Evolutionary conservation across 2,329 filamentous ascomycete species (phyloP).

Genomic region (Pseudocercospora cruenta): DNA sequence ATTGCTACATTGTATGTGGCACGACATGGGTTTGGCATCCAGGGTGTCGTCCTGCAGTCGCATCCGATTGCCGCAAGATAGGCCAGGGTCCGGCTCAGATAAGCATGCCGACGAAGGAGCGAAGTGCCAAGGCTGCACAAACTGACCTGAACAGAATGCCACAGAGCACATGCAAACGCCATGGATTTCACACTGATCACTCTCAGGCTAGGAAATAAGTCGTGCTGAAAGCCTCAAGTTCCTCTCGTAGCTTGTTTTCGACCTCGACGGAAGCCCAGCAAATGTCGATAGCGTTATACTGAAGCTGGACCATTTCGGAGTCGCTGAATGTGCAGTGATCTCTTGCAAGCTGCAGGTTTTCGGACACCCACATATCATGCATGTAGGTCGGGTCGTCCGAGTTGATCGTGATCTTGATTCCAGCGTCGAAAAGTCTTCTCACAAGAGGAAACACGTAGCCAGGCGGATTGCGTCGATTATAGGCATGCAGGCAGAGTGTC

Average conservation of each 20-base stretch:
- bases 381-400: conserved; percentile 57
- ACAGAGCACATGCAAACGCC: too few relatives aligned
- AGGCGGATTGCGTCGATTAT: conserved; percentile 47
- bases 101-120: conserved; percentile 1
- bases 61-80: not conserved
- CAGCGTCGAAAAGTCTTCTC: conserved; percentile 47
- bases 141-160: too few relatives aligned
- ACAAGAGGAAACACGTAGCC: conserved; percentile 50
- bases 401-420: conserved; percentile 53
- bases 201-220: too few relatives aligned
- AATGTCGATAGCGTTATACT: conserved; percentile 50
- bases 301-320: conserved; percentile 48
- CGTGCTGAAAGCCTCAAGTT: conserved; percentile 8
- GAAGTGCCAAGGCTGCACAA: not conserved
- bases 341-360: conserved; percentile 52
- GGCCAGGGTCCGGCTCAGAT: conserved; percentile 3
- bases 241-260: conserved; percentile 36
- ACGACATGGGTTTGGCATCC: not conserved
- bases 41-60: not conserved
- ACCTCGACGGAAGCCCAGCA: conserved; percentile 50
- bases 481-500: conserved; percentile 49
- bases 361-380: conserved; percentile 55
- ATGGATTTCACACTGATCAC: too few relatives aligned
- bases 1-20: not conserved
- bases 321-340: conserved; percentile 47